Conservation (phyloP, 2,329 filamentous ascomycete genomes). For the Thermothelomyces thermophilus region DNA sequence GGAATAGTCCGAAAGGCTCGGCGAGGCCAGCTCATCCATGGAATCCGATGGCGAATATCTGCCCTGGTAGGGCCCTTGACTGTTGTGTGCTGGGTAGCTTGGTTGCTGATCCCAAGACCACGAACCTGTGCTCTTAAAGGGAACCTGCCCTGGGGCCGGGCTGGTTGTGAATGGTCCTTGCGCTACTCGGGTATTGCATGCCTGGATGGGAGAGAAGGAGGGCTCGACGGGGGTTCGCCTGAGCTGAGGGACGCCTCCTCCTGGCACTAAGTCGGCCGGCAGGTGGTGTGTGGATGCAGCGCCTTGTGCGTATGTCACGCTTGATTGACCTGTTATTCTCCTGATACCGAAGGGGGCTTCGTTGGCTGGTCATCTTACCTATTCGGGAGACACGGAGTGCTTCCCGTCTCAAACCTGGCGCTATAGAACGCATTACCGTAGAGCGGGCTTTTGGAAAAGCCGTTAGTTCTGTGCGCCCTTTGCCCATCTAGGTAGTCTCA, state of each 20-base stretch:
- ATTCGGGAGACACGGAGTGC: conserved; percentile 26
- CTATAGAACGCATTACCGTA: conserved; percentile 32
- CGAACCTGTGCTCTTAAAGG: conserved; percentile 4
- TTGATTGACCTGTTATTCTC: conserved; percentile 31
- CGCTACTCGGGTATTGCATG: conserved; percentile 38
- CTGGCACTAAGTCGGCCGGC: conserved; percentile 29
- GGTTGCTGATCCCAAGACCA: conserved; percentile 15
- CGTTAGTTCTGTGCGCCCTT: conserved; percentile 20
- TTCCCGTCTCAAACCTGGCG: conserved; percentile 29
- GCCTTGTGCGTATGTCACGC: conserved; percentile 38
- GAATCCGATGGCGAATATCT: conserved; percentile 53
- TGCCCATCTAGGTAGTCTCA: conserved; percentile 14
- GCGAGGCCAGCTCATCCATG: conserved; percentile 52
- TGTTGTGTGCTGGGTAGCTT: conserved; percentile 3
- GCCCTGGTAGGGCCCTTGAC: conserved; percentile 38
- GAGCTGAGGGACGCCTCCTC: conserved; percentile 32
- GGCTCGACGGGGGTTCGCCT: conserved; percentile 34
- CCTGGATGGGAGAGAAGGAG: conserved; percentile 34
- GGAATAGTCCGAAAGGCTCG: conserved; percentile 54
- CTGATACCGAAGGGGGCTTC: conserved; percentile 19
- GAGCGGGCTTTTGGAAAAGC: conserved; percentile 28
- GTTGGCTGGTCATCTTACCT: conserved; percentile 28
- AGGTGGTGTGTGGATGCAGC: conserved; percentile 31
- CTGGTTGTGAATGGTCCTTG: conserved; percentile 28
- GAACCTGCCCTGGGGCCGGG: conserved; percentile 9